Conservation (phyloP, 331 rosid species). For the Cydonia oblonga region DNA sequence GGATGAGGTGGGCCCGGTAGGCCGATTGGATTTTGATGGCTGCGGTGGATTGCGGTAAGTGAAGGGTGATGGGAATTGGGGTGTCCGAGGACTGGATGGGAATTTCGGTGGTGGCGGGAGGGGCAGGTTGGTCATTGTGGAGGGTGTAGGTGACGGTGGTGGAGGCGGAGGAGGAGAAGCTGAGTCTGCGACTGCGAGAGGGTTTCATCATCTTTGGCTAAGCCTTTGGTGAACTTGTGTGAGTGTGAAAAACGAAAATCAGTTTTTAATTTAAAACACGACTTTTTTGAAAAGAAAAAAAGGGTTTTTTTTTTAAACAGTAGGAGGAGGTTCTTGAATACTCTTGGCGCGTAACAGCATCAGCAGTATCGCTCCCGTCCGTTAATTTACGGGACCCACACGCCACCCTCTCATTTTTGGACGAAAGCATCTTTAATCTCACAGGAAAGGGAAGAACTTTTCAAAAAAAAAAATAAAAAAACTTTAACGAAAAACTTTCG, state of each 20-base stretch:
- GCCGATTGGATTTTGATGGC: constrained; percentile 62
- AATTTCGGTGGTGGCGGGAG: constrained; percentile 25
- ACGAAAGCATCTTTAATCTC: not conserved
- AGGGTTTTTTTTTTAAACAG: not conserved
- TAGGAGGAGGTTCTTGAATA: constrained; percentile 25
- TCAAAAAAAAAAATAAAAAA: no score
- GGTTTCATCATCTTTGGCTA: constrained; percentile 37
- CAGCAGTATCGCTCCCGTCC: not conserved
- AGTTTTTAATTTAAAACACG: not conserved
- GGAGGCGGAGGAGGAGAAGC: constrained; percentile 24
- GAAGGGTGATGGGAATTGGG: constrained; percentile 17
- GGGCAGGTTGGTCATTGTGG: constrained; percentile 45
- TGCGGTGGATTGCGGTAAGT: constrained; percentile 29
- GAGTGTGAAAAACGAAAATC: not conserved
- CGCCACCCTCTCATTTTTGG: not conserved
- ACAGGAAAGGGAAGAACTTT: no score
- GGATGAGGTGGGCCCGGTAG: constrained; percentile 63
- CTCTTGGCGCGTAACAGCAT: constrained; percentile 29
- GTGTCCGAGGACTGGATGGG: constrained; percentile 15
- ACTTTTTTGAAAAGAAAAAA: not conserved
- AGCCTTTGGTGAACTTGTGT: not conserved
- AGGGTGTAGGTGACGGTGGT: constrained; percentile 35
- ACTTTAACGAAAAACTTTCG: no score
- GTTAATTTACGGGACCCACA: constrained; percentile 14
- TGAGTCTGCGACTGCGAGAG: constrained; percentile 15